Base-by-base conservation (phyloP, 1,139 yeast species). In the Pichia sp. region DNA sequence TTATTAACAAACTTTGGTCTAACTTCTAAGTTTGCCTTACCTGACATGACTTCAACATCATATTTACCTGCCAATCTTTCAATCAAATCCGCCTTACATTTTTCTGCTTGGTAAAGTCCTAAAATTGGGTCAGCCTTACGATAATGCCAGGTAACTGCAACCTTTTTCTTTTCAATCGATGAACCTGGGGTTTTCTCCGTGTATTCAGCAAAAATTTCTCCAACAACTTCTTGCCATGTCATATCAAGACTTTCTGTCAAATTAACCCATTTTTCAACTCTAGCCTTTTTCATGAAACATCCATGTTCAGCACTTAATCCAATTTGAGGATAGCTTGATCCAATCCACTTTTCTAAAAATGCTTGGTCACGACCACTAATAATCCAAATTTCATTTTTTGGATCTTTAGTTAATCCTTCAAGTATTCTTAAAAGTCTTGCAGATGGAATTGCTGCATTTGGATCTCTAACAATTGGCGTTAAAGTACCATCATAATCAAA, bases 271-370 rank as follows among this genome's bases (percentile, higher is more conserved):
- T 77, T 72, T 10, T 68, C 64, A 2, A 73, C 66, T 6, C 83
- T 82, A 16, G 85, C 77, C 58, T 80, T 84, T 63, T 86, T 86
- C 78, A 93, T 79, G 64, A 93, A 95, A 65, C 98, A 91, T 13
- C 99, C 99, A 68, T 95, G 99, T 67, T 95, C 99, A 0, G 99
- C 98, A 55, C 95, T 84, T 53, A 95, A 74, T 2, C 97, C 97
- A 42, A 93, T 73, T 48, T 74, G 69, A 19, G 75, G 70, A 58
- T 76, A 69, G 60, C 79, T 76, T 47, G 79, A 64, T 22, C 97
- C 97, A 59, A 91, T 74, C 95, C 97, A 91, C 69, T 83, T 82
- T 60, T 87, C 95, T 62, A 95, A 76, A 67, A 95, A 95, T 47
- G 75, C 81, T 69, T 87, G 96, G 67, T 95, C 99, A 60, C 99